Conservation (phyloP, 805 yeast genomes). For the Scheffersomyces ergatensis region DNA sequence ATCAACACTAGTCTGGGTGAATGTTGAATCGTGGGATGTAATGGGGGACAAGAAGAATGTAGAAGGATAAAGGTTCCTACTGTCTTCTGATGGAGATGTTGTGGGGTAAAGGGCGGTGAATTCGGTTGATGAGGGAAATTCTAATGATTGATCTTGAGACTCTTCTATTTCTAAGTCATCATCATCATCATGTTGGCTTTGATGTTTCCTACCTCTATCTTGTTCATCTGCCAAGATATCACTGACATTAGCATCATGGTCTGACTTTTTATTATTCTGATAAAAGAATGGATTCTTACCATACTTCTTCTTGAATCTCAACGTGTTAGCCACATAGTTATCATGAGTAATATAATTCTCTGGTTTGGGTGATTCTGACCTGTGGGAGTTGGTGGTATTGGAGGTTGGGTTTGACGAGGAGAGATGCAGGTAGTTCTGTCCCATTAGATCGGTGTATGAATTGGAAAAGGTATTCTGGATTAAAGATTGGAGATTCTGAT, state of each 20-base stretch:
- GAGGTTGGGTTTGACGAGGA: no score
- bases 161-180: not conserved
- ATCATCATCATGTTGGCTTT: not conserved
- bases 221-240: not conserved
- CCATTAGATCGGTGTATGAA: not conserved
- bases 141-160: not conserved
- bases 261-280: not conserved
- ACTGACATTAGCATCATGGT: not conserved
- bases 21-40: conserved; percentile 22
- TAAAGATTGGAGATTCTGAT: no score
- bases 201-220: not conserved
- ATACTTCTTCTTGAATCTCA: not conserved
- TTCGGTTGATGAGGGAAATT: not conserved
- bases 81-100: conserved; percentile 8
- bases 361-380: not conserved
- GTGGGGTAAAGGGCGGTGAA: conserved; percentile 2
- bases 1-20: conserved; percentile 1
- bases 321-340: conserved; percentile 1
- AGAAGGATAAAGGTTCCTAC: conserved; percentile 10
- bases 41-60: conserved; percentile 22
- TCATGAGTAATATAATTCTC: conserved; percentile 1
- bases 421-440: not conserved
- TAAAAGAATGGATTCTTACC: not conserved
- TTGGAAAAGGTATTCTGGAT: not conserved
- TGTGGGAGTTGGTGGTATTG: no score